These are phyloP conservation scores for Phaffomyces thermotolerans DNA, from an alignment of 805 yeast genomes.

Conservation along the genomic window DNA sequence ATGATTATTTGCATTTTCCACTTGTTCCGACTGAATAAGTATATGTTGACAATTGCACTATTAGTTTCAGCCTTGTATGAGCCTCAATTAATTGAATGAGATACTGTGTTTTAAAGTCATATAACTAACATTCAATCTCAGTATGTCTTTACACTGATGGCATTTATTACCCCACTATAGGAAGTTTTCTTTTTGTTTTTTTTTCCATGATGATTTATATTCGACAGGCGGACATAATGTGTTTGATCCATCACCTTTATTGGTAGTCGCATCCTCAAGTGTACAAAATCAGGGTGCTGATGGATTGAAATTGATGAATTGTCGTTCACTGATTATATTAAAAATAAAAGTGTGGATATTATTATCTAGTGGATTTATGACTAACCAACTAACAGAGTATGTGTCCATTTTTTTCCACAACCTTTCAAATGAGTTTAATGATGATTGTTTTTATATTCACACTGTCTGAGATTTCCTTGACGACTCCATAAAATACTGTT, in stretches of 20 bases:
- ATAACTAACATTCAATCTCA: background rate
- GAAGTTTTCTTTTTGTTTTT: no score
- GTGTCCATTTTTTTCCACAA: no score
- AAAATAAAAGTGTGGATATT: background rate
- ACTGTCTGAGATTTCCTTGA: slow-evolving; percentile 42
- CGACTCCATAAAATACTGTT: slow-evolving; percentile 39
- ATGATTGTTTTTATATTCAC: slow-evolving; percentile 44
- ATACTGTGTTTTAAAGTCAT: background rate
- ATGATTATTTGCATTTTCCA: slow-evolving; percentile 28
- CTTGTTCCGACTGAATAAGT: slow-evolving; percentile 54
- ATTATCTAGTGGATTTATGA: background rate
- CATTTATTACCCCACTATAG: background rate
- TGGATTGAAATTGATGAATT: slow-evolving; percentile 44
- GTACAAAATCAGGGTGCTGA: slow-evolving; percentile 44
- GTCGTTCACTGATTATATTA: slow-evolving; percentile 16
- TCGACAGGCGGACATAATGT: slow-evolving; percentile 48
- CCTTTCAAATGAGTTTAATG: slow-evolving; percentile 9
- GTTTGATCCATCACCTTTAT: slow-evolving; percentile 25
- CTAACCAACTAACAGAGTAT: slow-evolving; percentile 7
- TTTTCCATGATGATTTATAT: slow-evolving; percentile 17
- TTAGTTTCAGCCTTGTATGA: slow-evolving; percentile 62
- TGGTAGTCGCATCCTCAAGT: slow-evolving; percentile 43
- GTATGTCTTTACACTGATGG: background rate
- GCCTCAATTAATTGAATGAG: slow-evolving; percentile 15
- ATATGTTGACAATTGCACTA: slow-evolving; percentile 46